phyloP scores from a whole-genome alignment of 805 yeast genomes.

The Sugiyamaella boreocaroliniensis region DNA sequence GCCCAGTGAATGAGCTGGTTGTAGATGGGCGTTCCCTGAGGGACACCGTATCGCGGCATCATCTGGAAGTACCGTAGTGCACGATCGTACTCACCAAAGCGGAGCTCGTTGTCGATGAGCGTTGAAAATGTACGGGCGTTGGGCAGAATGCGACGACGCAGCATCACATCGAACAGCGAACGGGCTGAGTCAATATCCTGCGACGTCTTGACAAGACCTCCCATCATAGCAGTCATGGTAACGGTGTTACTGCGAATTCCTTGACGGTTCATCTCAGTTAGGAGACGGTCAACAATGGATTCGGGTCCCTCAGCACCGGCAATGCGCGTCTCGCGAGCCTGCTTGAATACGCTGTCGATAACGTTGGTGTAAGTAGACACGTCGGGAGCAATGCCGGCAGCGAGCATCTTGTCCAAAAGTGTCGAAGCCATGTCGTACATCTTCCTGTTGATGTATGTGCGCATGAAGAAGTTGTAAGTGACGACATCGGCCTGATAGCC shows the following conservation, averaged over 20 bases:
- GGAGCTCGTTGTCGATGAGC: constrained; percentile 27
- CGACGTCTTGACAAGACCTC: constrained; percentile 46
- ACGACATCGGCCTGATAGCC: constrained; percentile 40
- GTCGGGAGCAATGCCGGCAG: constrained; percentile 44
- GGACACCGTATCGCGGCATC: constrained; percentile 21
- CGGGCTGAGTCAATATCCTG: constrained; percentile 47
- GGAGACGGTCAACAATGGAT: constrained; percentile 31
- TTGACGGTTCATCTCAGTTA: constrained; percentile 36
- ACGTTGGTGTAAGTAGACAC: constrained; percentile 57
- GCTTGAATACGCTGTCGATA: constrained; percentile 48
- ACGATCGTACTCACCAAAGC: constrained; percentile 20
- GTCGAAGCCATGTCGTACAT: constrained; percentile 42
- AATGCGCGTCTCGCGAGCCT: constrained; percentile 38
- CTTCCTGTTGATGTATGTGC: constrained; percentile 35
- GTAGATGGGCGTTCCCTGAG: constrained; percentile 25
- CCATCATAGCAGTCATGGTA: constrained; percentile 48
- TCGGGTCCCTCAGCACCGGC: constrained; percentile 23
- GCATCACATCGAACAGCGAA: constrained; percentile 39
- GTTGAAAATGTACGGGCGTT: constrained; percentile 27
- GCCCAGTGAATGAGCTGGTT: constrained; percentile 29
- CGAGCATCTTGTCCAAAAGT: constrained; percentile 43
- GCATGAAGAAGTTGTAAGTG: constrained; percentile 49
- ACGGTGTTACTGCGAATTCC: constrained; percentile 38
- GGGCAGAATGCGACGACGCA: constrained; percentile 26
- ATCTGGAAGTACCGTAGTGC: constrained; percentile 20